Percentiles rank a stretch among this genome's conserved stretches.
Evolutionary conservation across 768 basidiomycete species (phyloP).

Genomic region (Rubroboletus pulcherrimus): DNA sequence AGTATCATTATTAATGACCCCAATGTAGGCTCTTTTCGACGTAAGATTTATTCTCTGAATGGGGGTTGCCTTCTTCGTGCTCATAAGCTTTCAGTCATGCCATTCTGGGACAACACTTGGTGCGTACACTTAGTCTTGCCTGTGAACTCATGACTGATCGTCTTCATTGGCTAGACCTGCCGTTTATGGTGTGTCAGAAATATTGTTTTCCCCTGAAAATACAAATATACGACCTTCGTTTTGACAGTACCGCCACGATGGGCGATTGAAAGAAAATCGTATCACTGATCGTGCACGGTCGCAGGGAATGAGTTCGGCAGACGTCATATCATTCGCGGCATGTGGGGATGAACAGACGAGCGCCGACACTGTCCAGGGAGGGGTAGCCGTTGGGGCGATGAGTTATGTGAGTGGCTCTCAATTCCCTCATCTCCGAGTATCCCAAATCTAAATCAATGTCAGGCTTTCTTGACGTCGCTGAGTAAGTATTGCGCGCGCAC

Average conservation of each 20-base stretch:
- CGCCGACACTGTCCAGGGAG: conserved; percentile 62
- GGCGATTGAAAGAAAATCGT: conserved; percentile 46
- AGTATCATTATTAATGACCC: background rate
- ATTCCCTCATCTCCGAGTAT: no score
- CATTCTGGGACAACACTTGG: conserved; percentile 50
- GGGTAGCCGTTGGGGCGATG: conserved; percentile 74
- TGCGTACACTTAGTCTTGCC: conserved; percentile 4
- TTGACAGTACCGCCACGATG: conserved; percentile 55
- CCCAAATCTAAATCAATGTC: conserved; percentile 2
- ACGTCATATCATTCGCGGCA: conserved; percentile 77
- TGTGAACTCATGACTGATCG: background rate
- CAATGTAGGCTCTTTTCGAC: conserved; percentile 42
- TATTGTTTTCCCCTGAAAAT: background rate
- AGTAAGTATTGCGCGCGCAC: conserved; percentile 26
- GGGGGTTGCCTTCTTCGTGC: background rate
- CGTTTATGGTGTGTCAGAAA: conserved; percentile 24
- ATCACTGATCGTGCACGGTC: conserved; percentile 31
- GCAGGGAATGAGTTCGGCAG: conserved; percentile 61
- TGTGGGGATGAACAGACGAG: conserved; percentile 72
- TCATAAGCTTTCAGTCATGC: conserved; percentile 34
- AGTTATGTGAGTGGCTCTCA: conserved; percentile 54
- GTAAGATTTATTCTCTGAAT: conserved; percentile 30
- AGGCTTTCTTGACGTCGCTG: conserved; percentile 62
- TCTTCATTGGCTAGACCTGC: conserved; percentile 16
- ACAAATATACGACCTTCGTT: background rate